A percentile compares a stretch with the other conserved stretches of the same genome.
Conservation (phyloP, 208 protist species). For the Leishmania aethiopica region DNA sequence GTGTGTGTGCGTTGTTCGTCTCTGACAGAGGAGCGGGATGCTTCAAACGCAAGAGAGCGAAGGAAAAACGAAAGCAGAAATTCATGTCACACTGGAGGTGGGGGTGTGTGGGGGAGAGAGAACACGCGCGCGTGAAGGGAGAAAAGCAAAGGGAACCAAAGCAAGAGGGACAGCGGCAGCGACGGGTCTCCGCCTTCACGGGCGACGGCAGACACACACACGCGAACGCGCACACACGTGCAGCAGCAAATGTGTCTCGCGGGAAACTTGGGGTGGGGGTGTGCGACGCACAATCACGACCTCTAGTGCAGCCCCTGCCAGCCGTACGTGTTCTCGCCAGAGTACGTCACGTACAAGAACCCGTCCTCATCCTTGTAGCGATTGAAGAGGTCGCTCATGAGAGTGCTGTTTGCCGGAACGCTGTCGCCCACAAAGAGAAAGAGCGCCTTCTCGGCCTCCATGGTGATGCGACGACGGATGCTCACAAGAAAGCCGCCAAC, state of each 20-base stretch:
- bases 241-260: neutral
- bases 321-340: slow-evolving; percentile 92
- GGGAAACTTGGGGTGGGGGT: neutral
- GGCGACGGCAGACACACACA: neutral
- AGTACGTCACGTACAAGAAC: slow-evolving; percentile 91
- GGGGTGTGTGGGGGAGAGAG: neutral
- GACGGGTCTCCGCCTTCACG: neutral
- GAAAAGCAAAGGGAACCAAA: neutral
- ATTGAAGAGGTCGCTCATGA: slow-evolving; percentile 84
- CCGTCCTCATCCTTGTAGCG: slow-evolving; percentile 95
- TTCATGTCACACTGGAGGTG: neutral
- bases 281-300: neutral
- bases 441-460: slow-evolving; percentile 91
- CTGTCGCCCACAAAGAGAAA: slow-evolving; percentile 94
- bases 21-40: neutral
- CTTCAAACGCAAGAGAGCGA: neutral
- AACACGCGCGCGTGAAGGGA: neutral
- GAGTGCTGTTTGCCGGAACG: slow-evolving; percentile 77
- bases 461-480: slow-evolving; percentile 93
- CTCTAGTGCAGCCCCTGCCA: neutral
- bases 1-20: neutral
- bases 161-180: neutral
- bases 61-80: neutral
- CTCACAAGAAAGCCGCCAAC: slow-evolving; percentile 95
- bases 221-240: neutral